These are phyloP conservation scores for Maudiozyma humilis DNA, from an alignment of 1,139 yeast genomes.

Conservation along the genomic window DNA sequence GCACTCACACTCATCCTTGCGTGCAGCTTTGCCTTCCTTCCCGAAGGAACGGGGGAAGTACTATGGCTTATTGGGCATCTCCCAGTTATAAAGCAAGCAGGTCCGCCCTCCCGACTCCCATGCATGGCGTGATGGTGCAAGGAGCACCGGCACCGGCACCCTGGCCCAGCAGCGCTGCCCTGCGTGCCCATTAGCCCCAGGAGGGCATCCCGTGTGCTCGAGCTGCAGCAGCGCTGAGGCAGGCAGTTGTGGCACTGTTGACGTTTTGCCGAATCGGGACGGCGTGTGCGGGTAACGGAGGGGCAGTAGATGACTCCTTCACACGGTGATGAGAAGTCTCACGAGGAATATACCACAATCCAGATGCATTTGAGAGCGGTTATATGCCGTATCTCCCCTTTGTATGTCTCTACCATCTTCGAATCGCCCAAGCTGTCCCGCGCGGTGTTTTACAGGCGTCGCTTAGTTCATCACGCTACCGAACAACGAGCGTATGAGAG, in stretches of 20 bases:
- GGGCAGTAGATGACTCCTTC: no score
- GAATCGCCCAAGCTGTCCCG: no score
- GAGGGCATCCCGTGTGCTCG: not conserved
- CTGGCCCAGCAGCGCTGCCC: not conserved
- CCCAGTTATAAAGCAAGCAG: not conserved
- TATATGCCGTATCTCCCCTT: no score
- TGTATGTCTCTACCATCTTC: no score
- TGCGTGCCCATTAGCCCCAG: no score
- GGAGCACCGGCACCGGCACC: not conserved
- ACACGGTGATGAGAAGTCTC: no score
- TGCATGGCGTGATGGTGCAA: not conserved
- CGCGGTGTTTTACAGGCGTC: no score
- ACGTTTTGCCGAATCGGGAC: not conserved
- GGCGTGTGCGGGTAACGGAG: not conserved
- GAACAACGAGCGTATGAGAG: no score
- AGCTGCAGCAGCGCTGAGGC: not conserved
- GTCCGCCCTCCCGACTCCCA: no score
- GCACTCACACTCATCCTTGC: slow-evolving; percentile 2
- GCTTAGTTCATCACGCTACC: no score
- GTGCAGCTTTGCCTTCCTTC: not conserved
- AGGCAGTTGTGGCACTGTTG: not conserved
- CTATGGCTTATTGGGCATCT: not conserved
- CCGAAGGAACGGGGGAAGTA: not conserved
- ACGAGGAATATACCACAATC: no score
- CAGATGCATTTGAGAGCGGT: no score